Conservation (phyloP, 495 filamentous ascomycete genomes). For the Saxispiralis lemnorum region DNA sequence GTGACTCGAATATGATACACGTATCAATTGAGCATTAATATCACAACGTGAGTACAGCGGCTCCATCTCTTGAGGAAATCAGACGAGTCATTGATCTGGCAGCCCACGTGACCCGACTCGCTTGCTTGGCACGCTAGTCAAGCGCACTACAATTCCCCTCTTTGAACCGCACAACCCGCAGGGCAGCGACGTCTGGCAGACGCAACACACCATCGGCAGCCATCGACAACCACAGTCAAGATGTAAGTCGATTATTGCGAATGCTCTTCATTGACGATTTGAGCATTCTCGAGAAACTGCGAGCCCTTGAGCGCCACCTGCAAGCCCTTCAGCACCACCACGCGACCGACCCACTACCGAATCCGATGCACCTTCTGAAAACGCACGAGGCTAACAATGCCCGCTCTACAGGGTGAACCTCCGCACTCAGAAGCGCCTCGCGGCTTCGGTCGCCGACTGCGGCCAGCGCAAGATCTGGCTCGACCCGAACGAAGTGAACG, state of each 20-base stretch:
- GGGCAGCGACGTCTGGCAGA: constrained; percentile 1
- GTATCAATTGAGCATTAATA: too few relatives aligned
- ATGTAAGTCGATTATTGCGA: constrained; percentile 10
- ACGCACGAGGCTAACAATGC: constrained; percentile 4
- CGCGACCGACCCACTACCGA: constrained; percentile 1
- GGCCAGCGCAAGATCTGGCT: constrained; percentile 99
- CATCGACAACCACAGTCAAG: constrained; percentile 14
- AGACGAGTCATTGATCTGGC: too few relatives aligned
- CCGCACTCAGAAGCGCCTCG: constrained; percentile 98
- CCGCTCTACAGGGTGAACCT: constrained; percentile 78
- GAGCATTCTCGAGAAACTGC: background rate
- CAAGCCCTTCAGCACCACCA: constrained; percentile 2
- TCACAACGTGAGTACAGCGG: too few relatives aligned
- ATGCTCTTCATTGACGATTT: background rate
- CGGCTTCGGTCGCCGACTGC: constrained; percentile 91
- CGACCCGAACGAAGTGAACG: constrained; percentile 96
- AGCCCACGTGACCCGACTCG: background rate
- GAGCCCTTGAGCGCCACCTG: constrained; percentile 1
- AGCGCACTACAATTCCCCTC: background rate
- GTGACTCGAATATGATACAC: too few relatives aligned
- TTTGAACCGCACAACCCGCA: background rate
- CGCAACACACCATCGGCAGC: constrained; percentile 12
- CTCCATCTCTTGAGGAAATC: too few relatives aligned
- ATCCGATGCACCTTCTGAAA: background rate
- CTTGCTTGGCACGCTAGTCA: background rate